Conservation (phyloP, 352 stramenopile genomes). For the Globisporangium irregulare region DNA sequence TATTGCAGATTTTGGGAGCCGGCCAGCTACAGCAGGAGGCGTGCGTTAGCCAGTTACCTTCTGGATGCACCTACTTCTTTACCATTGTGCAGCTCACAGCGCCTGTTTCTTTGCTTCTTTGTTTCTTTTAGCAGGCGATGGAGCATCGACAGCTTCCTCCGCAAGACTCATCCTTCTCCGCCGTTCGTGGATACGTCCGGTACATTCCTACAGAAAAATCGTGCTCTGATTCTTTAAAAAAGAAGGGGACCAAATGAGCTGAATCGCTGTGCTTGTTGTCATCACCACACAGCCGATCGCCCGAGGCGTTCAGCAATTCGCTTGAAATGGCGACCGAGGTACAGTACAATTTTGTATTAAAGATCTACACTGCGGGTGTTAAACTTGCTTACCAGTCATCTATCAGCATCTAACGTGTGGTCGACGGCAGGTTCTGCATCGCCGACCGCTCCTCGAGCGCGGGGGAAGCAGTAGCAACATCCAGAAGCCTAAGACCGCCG, state of each 20-base stretch:
- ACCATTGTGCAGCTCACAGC: not conserved
- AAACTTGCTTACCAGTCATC: not conserved
- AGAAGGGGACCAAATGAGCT: not conserved
- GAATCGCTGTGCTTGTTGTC: not conserved
- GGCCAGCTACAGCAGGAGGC: constrained; percentile 30
- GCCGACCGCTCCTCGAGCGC: constrained; percentile 2
- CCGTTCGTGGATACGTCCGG: constrained; percentile 52
- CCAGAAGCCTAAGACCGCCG: constrained; percentile 14
- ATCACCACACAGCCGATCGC: constrained; percentile 2
- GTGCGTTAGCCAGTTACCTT: constrained; percentile 12
- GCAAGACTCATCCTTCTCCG: constrained; percentile 27
- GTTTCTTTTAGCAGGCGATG: constrained; percentile 8
- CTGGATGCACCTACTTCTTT: not conserved
- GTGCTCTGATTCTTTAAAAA: not conserved
- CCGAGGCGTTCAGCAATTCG: constrained; percentile 9
- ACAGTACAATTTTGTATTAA: not conserved
- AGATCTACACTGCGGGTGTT: not conserved
- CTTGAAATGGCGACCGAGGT: constrained; percentile 16
- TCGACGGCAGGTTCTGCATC: constrained; percentile 5
- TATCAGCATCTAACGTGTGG: not conserved
- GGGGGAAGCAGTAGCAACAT: constrained; percentile 4
- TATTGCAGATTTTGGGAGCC: constrained; percentile 18
- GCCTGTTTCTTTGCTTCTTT: not conserved
- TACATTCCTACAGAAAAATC: constrained; percentile 14
- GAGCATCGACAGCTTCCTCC: constrained; percentile 14